phyloP scores from a whole-genome alignment of 23 red algal genomes.

The Gracilaria gracilis region DNA sequence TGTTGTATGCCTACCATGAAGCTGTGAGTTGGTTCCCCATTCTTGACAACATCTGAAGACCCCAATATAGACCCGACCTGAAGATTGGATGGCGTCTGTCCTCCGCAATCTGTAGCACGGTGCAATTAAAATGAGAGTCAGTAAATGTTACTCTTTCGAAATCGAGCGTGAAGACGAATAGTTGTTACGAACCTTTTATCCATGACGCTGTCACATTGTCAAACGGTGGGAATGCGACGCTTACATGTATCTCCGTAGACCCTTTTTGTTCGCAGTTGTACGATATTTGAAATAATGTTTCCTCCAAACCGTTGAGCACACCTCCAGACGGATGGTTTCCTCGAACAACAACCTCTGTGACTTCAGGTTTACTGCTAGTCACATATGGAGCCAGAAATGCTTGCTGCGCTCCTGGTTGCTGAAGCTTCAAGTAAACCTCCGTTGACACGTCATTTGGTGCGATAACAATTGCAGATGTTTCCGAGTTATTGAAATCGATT shows the following conservation, averaged over 20 bases:
- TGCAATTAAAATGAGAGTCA: neutral
- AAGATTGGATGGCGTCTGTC: slow-evolving; percentile 43
- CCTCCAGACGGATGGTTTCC: slow-evolving; percentile 67
- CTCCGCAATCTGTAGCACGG: slow-evolving; percentile 59
- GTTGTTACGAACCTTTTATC: slow-evolving; percentile 63
- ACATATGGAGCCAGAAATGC: slow-evolving; percentile 60
- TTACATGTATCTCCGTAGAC: slow-evolving; percentile 40
- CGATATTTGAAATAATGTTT: slow-evolving; percentile 38
- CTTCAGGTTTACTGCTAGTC: slow-evolving; percentile 24
- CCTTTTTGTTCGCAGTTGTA: slow-evolving; percentile 66
- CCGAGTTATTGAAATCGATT: slow-evolving; percentile 19
- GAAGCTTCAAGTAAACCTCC: slow-evolving; percentile 54
- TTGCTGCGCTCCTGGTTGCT: slow-evolving; percentile 63
- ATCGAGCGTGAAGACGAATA: neutral
- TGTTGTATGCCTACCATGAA: slow-evolving; percentile 67
- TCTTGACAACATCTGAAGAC: slow-evolving; percentile 48
- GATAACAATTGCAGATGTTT: slow-evolving; percentile 21
- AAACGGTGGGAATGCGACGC: slow-evolving; percentile 56
- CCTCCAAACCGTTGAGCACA: slow-evolving; percentile 48
- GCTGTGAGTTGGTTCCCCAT: slow-evolving; percentile 50
- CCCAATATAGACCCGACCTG: slow-evolving; percentile 19
- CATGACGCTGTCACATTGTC: slow-evolving; percentile 54
- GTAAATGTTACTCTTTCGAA: neutral
- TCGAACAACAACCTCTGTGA: slow-evolving; percentile 33
- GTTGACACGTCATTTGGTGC: slow-evolving; percentile 64